Base-by-base conservation (phyloP, 257 asterid species). In the Rehmannia glutinosa region DNA sequence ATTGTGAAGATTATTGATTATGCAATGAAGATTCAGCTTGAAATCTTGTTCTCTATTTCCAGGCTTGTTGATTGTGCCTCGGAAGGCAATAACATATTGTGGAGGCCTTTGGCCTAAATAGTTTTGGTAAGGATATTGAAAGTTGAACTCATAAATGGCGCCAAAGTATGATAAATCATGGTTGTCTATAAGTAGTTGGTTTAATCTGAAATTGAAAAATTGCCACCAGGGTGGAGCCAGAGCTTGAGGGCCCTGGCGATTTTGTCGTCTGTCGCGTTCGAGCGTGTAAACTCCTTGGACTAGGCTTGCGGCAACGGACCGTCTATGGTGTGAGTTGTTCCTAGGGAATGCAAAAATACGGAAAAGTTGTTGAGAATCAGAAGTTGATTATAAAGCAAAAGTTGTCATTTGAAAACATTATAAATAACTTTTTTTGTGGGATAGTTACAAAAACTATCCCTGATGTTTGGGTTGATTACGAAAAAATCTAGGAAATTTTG, bases 161-260 rank as follows among this genome's bases (percentile, higher is more conserved):
- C 97, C 92, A 19, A 84, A 87, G 62, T 58, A 43, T 0, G 96
- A 90, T 45, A 52, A 56, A 32, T 91, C 96, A 10, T 83, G 87
- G 15, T 66, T 71, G 67, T 88, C 92, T 0, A 78, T 67, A 0
- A 88, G 82, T 0, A 72, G 50, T 8, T 82, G 84, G 79, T 25
- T 15, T 6, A 85, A 36, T 1, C n/a, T 75, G 80, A 91, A 88
- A 25, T 79, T 59, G 71, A 86, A 91, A 33, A 75, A 86, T 0
- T 80, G 78, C 96, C 95, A 91, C 97, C 97, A 91, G 0, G 90
- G 86, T 0, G 86, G 80, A 24, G 96, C 96, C 17, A 81, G 77
- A 13, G 90, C 88, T 0, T 84, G 67, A 6, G 74, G 77, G 66
- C 81, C 87, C 1, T 74, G 75, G 1, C 90, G 86, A 16, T 78